phyloP scores from a whole-genome alignment of 306 rosid species.

The Lithocarpus polystachyus region DNA sequence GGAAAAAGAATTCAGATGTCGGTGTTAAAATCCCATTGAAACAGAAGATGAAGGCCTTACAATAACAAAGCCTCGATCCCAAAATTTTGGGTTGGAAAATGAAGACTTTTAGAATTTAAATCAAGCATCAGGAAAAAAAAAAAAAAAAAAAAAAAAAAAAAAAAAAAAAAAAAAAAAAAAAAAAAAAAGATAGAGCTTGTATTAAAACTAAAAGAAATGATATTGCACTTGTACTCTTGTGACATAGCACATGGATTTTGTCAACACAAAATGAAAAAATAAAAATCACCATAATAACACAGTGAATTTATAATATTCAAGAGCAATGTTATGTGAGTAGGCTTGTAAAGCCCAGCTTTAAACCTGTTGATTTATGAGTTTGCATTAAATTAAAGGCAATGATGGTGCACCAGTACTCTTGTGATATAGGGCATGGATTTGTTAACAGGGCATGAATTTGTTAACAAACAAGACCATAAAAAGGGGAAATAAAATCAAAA shows the following conservation, averaged over 20 bases:
- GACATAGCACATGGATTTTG: too few relatives aligned
- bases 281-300: too few relatives aligned
- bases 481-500: not conserved
- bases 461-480: not conserved
- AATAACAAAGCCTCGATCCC: too few relatives aligned
- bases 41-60: not conserved
- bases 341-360: too few relatives aligned
- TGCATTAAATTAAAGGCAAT: not conserved
- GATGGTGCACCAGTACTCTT: not conserved
- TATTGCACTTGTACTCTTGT: too few relatives aligned
- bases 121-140: not conserved
- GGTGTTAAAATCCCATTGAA: slow-evolving; percentile 28
- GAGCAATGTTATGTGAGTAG: too few relatives aligned
- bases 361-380: not conserved
- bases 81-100: too few relatives aligned
- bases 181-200: not conserved
- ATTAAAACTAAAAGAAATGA: too few relatives aligned
- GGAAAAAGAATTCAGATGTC: slow-evolving; percentile 55
- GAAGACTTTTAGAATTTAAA: not conserved
- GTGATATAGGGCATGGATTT: not conserved
- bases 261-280: too few relatives aligned
- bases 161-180: too few relatives aligned
- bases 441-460: not conserved
- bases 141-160: not conserved
- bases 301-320: too few relatives aligned